Percentiles rank a stretch among this genome's conserved stretches.
phyloP scores from a whole-genome alignment of 2,329 filamentous ascomycete genomes.

The Botrytis sinoallii region DNA sequence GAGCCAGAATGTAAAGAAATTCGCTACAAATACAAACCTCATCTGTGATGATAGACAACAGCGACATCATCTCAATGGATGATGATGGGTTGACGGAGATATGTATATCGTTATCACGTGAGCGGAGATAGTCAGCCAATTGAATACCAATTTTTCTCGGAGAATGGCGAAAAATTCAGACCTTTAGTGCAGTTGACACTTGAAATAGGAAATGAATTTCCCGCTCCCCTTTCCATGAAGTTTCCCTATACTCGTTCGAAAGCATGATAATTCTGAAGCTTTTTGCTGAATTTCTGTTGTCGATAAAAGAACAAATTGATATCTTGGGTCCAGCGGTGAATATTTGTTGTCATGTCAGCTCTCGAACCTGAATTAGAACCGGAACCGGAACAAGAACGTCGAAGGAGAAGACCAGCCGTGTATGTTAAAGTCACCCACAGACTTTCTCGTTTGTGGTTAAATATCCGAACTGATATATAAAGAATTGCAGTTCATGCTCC shows the following conservation, averaged over 20 bases:
- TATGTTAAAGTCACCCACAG: slow-evolving; percentile 34
- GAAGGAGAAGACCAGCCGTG: slow-evolving; percentile 45
- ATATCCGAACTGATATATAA: slow-evolving; percentile 22
- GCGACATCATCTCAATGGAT: not conserved
- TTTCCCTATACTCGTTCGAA: not conserved
- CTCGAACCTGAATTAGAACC: slow-evolving; percentile 31
- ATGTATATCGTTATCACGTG: not conserved
- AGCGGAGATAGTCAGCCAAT: not conserved
- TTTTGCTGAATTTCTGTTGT: not conserved
- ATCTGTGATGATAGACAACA: not conserved
- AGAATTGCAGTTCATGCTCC: slow-evolving; percentile 50
- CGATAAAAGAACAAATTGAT: too few relatives aligned
- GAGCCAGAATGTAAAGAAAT: not conserved
- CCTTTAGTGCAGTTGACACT: not conserved
- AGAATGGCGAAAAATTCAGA: not conserved
- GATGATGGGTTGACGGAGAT: not conserved
- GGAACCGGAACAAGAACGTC: slow-evolving; percentile 34
- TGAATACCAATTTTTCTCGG: not conserved
- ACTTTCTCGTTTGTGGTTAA: not conserved
- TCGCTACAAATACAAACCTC: too few relatives aligned
- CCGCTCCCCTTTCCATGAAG: not conserved
- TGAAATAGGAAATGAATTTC: not conserved
- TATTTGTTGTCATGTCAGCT: not conserved
- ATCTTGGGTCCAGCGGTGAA: not conserved
- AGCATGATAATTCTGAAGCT: not conserved